phyloP scores from a whole-genome alignment of 2,329 filamentous ascomycete genomes.

The Claviceps purpurea region DNA sequence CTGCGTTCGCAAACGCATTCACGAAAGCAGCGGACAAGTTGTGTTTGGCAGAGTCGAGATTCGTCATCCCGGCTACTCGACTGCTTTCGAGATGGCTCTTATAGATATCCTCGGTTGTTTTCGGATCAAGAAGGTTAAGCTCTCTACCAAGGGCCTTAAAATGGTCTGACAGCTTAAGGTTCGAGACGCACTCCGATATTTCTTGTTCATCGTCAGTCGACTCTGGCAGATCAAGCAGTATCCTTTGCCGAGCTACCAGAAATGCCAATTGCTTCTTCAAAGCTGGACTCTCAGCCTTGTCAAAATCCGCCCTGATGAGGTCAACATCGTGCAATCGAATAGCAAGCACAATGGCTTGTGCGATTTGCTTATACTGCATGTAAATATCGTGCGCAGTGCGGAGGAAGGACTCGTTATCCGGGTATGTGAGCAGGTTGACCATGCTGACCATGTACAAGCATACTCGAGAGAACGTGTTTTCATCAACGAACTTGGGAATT shows the following conservation, averaged over 20 bases:
- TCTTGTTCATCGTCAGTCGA: conserved; percentile 58
- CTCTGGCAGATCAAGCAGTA: conserved; percentile 59
- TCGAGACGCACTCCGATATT: conserved; percentile 72
- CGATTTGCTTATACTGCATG: conserved; percentile 79
- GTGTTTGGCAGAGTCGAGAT: conserved; percentile 88
- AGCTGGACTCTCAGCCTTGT: conserved; percentile 64
- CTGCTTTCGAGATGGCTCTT: conserved; percentile 97
- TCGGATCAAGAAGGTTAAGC: conserved; percentile 90
- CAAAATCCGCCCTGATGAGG: conserved; percentile 71
- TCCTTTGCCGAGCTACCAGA: conserved; percentile 81
- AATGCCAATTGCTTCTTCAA: conserved; percentile 91
- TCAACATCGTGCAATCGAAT: conserved; percentile 83
- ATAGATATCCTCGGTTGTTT: conserved; percentile 97
- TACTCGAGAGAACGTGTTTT: conserved; percentile 84
- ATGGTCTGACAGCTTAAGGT: conserved; percentile 75
- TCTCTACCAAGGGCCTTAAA: conserved; percentile 93
- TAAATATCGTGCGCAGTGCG: conserved; percentile 90
- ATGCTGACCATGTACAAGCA: conserved; percentile 98
- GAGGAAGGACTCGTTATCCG: conserved; percentile 92
- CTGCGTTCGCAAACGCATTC: conserved; percentile 92
- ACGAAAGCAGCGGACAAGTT: conserved; percentile 94
- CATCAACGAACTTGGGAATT: conserved; percentile 78
- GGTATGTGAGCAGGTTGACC: conserved; percentile 94
- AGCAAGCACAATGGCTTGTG: conserved; percentile 85
- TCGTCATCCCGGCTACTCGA: conserved; percentile 82